Evolutionary conservation across 306 rosid genomes (phyloP), one percentile per base, ranked within the genome.

Genomic region (Vigna nakashimae): DNA sequence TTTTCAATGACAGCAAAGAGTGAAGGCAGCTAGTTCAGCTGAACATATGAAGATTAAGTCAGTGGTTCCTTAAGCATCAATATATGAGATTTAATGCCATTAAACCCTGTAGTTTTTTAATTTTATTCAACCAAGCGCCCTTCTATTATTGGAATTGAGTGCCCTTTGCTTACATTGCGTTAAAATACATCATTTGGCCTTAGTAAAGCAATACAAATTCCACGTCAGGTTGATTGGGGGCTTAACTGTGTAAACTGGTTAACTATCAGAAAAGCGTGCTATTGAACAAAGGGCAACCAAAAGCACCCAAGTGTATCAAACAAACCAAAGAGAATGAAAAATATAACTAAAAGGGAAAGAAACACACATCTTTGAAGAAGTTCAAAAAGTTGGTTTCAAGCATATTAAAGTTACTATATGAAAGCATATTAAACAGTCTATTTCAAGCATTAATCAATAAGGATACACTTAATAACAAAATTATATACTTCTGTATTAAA

Each of bases 11-110:
- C 97, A 94, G 98, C 97, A 94, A 92, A 86, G 94, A 85, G 90
- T 84, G 88, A 89, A 88, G 85, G 92, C 93, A 70, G 80, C 95
- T 75, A 88, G 89, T 84, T 83, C 97, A 10, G 87, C 97, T 55
- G 95, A 89, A 84, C 94, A 84, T 48, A 80, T 94, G 30, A 55
- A 55, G 60, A 13, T 36, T 51, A 17, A 60, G 63, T 50, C 4
- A 38, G 43, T 9, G 74, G 67, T 18, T 73, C 79, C 36, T 63
- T 9, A 4, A 71, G 50, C 26, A 52, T 45, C 18, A 52, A 6
- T 71, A 15, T 59, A 58, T 36, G 64, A 24, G 36, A 22, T 71
- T 50, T 50, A 43, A 79, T 50, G 48, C 49, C 57, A 10, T 67
- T 42, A 40, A 14, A 55, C 28, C 22, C 14, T 8, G 4, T 49